Conservation (phyloP, 2,329 filamentous ascomycete species). For the Xylariales sp. region DNA sequence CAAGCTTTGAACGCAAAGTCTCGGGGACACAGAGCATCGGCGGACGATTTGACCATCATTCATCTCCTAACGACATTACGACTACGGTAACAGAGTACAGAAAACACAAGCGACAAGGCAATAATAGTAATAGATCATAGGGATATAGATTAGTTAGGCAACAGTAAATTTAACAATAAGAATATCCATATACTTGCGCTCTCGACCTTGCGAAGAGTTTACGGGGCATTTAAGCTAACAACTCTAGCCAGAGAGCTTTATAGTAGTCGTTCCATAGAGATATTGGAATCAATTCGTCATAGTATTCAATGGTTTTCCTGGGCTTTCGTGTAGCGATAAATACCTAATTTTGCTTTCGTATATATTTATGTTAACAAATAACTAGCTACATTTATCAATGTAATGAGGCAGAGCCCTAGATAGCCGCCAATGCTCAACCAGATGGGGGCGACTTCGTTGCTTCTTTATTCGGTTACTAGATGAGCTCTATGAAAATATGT, state of each 20-base stretch:
- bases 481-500: background rate
- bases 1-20: background rate
- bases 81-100: slow-evolving; percentile 11
- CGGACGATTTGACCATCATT: slow-evolving; percentile 2
- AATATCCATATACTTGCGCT: background rate
- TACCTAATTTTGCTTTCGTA: background rate
- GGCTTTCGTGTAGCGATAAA: background rate
- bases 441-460: background rate
- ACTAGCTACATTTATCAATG: background rate
- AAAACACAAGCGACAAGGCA: slow-evolving; percentile 7
- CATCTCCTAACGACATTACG: slow-evolving; percentile 23
- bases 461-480: background rate
- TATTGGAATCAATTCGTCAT: no score
- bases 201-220: no score
- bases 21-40: background rate
- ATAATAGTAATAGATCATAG: slow-evolving; percentile 13
- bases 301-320: background rate
- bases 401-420: background rate
- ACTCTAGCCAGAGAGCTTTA: no score
- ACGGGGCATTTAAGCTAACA: background rate
- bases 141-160: slow-evolving; percentile 12
- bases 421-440: background rate
- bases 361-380: background rate
- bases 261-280: no score
- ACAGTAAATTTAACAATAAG: slow-evolving; percentile 9